Conservation (phyloP, 225 moss, liverwort and hornwort genomes). For the Sphagnum contortum region DNA sequence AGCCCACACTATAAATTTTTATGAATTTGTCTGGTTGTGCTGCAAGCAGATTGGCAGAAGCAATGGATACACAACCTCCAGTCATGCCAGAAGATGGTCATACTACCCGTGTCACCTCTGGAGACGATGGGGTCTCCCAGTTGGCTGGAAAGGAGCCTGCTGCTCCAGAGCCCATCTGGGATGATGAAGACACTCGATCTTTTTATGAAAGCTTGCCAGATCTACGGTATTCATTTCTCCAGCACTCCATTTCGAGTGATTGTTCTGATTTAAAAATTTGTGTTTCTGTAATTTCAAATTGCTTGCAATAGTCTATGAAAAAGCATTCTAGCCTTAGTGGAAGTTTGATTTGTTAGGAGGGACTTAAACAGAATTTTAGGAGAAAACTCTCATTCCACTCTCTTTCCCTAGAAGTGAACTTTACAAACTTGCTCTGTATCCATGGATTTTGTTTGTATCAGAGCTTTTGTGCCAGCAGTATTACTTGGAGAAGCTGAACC, state of each 20-base stretch:
- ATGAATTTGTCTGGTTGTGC: background rate
- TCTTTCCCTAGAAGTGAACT: no score
- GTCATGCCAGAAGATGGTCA: conserved; percentile 97
- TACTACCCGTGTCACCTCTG: conserved; percentile 82
- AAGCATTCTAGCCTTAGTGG: no score
- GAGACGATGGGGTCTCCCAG: conserved; percentile 61
- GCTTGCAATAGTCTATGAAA: no score
- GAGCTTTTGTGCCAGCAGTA: conserved; percentile 98
- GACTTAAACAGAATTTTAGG: no score
- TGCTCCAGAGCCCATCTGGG: conserved; percentile 92
- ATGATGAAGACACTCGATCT: conserved; percentile 97
- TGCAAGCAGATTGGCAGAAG: conserved; percentile 68
- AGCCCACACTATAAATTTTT: no score
- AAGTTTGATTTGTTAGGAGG: no score
- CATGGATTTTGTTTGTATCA: background rate
- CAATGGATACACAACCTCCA: conserved; percentile 87
- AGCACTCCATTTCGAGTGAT: no score
- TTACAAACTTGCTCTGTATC: no score
- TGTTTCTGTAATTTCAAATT: no score
- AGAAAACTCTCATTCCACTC: no score
- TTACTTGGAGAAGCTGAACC: conserved; percentile 92
- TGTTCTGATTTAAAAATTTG: no score
- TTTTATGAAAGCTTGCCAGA: conserved; percentile 95
- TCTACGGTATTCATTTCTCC: conserved; percentile 30
- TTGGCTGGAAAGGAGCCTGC: conserved; percentile 61